Evolutionary conservation across 768 basidiomycete species (phyloP).

Genomic region (Lactifluus rugatus): DNA sequence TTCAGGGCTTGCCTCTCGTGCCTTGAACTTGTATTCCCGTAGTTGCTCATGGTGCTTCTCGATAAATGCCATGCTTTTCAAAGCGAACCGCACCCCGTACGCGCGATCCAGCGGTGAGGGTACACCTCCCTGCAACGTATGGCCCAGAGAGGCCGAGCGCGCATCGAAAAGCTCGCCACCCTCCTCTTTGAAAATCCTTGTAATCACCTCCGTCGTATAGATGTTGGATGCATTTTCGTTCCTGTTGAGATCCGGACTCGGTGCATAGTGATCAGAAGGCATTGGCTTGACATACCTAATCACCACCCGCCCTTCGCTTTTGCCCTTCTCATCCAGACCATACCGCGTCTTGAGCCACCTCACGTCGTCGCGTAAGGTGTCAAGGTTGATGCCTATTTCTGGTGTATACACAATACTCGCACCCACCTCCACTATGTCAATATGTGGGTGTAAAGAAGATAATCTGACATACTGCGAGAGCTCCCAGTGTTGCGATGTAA

Average conservation of each 20-base stretch:
- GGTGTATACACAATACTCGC: conserved; percentile 93
- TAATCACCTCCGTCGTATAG: conserved; percentile 87
- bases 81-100: conserved; percentile 78
- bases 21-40: conserved; percentile 40
- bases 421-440: conserved; percentile 51
- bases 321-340: conserved; percentile 76
- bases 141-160: conserved; percentile 90
- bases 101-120: conserved; percentile 93
- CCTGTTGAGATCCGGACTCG: conserved; percentile 31
- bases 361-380: conserved; percentile 74
- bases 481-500: conserved; percentile 92
- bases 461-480: conserved; percentile 64
- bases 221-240: conserved; percentile 81
- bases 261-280: background rate
- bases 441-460: background rate
- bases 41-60: conserved; percentile 65
- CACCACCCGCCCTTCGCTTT: conserved; percentile 86
- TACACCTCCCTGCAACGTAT: conserved; percentile 92
- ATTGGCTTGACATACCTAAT: conserved; percentile 52
- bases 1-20: conserved; percentile 47
- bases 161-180: conserved; percentile 90
- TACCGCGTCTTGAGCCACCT: conserved; percentile 83
- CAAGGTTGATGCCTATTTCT: conserved; percentile 79
- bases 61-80: conserved; percentile 91
- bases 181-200: conserved; percentile 91